Percentiles rank a stretch among this genome's conserved stretches.
These are phyloP conservation scores for Lepidium africanum DNA, from an alignment of 345 rosid species.

Conservation along the genomic window DNA sequence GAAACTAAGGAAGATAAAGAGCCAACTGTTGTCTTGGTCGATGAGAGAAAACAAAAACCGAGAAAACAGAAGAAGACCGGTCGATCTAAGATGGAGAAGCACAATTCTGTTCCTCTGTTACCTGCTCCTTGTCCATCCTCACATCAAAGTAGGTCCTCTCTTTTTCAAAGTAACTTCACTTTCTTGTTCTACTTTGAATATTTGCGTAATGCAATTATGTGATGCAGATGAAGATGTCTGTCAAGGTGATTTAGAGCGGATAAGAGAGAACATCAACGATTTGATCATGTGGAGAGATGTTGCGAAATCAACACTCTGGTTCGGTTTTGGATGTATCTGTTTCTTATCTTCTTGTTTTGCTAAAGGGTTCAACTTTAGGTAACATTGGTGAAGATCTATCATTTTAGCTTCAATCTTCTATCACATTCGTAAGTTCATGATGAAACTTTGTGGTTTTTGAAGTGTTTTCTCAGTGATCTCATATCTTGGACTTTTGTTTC, in stretches of 20 bases:
- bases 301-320: conserved; percentile 86
- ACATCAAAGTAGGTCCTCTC: conserved; percentile 37
- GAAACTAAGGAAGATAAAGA: conserved; percentile 71
- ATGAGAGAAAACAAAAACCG: conserved; percentile 39
- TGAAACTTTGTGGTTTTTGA: conserved; percentile 14
- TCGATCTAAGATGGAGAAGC: conserved; percentile 72
- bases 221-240: conserved; percentile 41
- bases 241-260: conserved; percentile 46
- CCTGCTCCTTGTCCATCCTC: conserved; percentile 43
- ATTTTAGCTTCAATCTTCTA: background rate
- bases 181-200: background rate
- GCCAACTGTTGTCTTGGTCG: conserved; percentile 26
- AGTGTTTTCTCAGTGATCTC: conserved; percentile 69
- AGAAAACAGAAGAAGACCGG: conserved; percentile 45
- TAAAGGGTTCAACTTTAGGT: conserved; percentile 70
- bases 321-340: conserved; percentile 74
- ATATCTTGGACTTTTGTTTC: conserved; percentile 69
- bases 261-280: conserved; percentile 45
- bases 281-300: conserved; percentile 79
- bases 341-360: conserved; percentile 83
- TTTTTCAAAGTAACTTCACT: background rate
- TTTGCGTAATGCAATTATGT: background rate
- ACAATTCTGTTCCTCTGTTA: conserved; percentile 4
- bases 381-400: background rate
- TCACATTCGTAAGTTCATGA: background rate